Conservation (phyloP, 345 rosid species). For the Balakata baccata region DNA sequence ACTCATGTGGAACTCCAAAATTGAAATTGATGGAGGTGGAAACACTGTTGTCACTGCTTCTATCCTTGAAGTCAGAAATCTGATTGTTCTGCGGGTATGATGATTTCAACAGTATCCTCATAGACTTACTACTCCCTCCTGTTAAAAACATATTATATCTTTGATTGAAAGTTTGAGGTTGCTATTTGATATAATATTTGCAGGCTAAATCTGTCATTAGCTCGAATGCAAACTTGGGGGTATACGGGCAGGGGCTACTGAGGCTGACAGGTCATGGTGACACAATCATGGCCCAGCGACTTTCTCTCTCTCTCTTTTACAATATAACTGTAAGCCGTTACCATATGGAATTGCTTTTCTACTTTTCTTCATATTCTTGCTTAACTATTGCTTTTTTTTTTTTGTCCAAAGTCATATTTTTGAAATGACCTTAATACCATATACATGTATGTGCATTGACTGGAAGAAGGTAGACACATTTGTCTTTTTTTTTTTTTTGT, state of each 20-base stretch:
- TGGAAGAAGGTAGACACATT: too few relatives aligned
- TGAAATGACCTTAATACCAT: too few relatives aligned
- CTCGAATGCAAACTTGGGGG: conserved; percentile 81
- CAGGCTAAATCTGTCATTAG: conserved; percentile 79
- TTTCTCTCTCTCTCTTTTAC: conserved; percentile 86
- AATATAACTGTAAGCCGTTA: conserved; percentile 77
- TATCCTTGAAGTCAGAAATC: conserved; percentile 91
- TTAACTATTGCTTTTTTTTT: not conserved
- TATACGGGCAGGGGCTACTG: conserved; percentile 93
- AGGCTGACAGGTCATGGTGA: conserved; percentile 78
- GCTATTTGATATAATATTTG: conserved; percentile 26
- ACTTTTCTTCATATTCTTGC: conserved; percentile 9
- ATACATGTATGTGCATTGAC: not conserved
- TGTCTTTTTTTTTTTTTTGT: too few relatives aligned
- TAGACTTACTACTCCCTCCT: not conserved
- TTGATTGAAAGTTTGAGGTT: conserved; percentile 17
- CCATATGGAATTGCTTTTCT: conserved; percentile 8
- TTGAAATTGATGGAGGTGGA: conserved; percentile 92
- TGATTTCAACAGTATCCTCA: conserved; percentile 15
- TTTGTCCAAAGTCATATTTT: not conserved
- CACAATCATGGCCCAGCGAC: conserved; percentile 90
- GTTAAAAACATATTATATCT: not conserved
- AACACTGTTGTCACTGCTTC: conserved; percentile 83
- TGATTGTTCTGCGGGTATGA: conserved; percentile 87
- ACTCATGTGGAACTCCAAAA: conserved; percentile 92